Conservation (phyloP, 305 asterid genomes). For the Withania somnifera region DNA sequence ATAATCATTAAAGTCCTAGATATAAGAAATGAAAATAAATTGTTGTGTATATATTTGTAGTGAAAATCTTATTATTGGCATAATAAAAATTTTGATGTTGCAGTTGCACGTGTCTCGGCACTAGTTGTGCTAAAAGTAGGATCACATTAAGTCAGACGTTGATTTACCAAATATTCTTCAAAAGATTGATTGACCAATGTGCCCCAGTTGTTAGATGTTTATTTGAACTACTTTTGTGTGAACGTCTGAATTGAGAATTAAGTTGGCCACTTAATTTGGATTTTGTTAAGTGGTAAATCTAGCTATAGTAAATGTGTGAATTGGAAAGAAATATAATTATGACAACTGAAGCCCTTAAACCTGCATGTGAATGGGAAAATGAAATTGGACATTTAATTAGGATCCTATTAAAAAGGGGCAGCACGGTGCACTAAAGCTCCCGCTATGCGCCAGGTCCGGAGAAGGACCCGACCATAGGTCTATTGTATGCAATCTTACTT, state of each 20-base stretch:
- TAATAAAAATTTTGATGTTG: neutral
- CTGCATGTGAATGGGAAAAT: neutral
- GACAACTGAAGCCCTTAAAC: neutral
- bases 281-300: neutral
- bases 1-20: neutral
- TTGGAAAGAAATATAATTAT: neutral
- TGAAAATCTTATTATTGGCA: neutral
- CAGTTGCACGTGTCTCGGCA: no score
- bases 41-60: neutral
- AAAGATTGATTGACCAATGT: neutral
- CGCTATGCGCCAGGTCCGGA: no score
- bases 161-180: neutral
- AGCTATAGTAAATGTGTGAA: neutral
- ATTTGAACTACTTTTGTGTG: neutral
- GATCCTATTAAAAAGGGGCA: neutral
- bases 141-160: neutral
- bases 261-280: neutral
- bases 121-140: neutral
- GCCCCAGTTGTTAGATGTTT: neutral
- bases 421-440: no score
- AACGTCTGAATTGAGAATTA: neutral
- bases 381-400: neutral
- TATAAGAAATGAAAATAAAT: neutral
- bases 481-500: no score
- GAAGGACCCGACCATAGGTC: no score